These are phyloP conservation scores for Amylostereum chailletii DNA, from an alignment of 1,284 basidiomycete species.

Conservation along the genomic window DNA sequence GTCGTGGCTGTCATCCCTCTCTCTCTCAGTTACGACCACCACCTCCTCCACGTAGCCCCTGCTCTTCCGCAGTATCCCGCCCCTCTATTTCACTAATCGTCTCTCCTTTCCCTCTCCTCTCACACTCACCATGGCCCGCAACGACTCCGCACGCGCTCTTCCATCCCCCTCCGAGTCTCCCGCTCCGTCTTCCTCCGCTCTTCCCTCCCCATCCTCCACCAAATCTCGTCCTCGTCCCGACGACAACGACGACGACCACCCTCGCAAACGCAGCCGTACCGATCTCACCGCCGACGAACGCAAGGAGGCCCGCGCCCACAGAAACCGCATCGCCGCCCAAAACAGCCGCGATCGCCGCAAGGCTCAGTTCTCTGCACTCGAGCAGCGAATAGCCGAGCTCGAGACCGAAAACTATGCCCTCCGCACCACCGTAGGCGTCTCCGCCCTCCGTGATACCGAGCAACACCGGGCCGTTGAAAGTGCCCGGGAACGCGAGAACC, in stretches of 20 bases:
- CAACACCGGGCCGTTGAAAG: constrained; percentile 31
- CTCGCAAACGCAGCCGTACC: constrained; percentile 62
- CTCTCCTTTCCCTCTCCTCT: constrained; percentile 1
- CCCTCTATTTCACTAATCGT: not conserved
- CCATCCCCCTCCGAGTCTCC: constrained; percentile 24
- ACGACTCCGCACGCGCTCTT: constrained; percentile 23
- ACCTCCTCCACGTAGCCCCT: not conserved
- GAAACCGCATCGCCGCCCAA: constrained; percentile 78
- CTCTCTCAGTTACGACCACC: not conserved
- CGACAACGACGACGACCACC: constrained; percentile 27
- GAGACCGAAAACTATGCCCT: constrained; percentile 38
- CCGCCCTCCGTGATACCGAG: constrained; percentile 18
- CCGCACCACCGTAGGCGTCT: constrained; percentile 26
- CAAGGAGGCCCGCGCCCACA: constrained; percentile 74
- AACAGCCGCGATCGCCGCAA: constrained; percentile 77
- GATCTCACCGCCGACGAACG: constrained; percentile 60
- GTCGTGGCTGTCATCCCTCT: no score
- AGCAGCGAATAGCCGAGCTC: constrained; percentile 33
- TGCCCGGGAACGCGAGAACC: constrained; percentile 59
- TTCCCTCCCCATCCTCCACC: constrained; percentile 15
- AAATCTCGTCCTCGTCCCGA: constrained; percentile 13
- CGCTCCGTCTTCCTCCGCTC: constrained; percentile 11
- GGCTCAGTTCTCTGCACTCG: constrained; percentile 53
- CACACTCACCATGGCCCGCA: constrained; percentile 7
- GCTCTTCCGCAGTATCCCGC: not conserved